Conservation (phyloP, 805 yeast species). For the Schizosaccharomyces japonicus region DNA sequence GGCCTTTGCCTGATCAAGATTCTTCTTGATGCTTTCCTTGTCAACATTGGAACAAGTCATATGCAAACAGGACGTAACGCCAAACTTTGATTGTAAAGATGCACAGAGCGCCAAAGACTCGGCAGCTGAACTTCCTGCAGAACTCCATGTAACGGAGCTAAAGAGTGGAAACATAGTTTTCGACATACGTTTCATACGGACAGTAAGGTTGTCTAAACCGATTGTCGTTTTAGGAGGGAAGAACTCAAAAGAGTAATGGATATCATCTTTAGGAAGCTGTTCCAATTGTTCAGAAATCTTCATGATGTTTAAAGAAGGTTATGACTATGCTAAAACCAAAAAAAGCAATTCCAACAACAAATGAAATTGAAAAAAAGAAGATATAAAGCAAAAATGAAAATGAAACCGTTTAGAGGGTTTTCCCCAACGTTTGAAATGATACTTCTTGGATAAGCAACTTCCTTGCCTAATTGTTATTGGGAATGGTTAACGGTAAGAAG, state of each 20-base stretch:
- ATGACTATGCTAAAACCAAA: neutral
- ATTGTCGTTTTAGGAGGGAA: constrained; percentile 91
- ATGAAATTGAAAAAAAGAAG: neutral
- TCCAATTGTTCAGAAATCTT: constrained; percentile 25
- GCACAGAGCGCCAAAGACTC: constrained; percentile 68
- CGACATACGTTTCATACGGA: constrained; percentile 67
- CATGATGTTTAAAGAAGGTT: constrained; percentile 6
- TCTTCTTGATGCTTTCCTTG: constrained; percentile 48
- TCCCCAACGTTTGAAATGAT: too few relatives aligned
- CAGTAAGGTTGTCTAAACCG: constrained; percentile 13
- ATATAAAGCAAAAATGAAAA: too few relatives aligned
- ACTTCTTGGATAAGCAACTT: too few relatives aligned
- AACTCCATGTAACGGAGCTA: constrained; percentile 94
- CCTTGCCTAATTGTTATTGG: too few relatives aligned
- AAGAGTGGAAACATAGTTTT: constrained; percentile 63
- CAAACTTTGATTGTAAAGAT: constrained; percentile 48
- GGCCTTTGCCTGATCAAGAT: constrained; percentile 43
- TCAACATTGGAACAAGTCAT: constrained; percentile 90
- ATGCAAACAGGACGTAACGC: constrained; percentile 79
- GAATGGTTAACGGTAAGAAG: too few relatives aligned
- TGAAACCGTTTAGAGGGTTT: too few relatives aligned
- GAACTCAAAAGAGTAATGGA: constrained; percentile 71
- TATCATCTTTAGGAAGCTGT: constrained; percentile 26
- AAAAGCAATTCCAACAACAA: neutral
- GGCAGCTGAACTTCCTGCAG: constrained; percentile 82